A percentile compares a stretch with the other conserved stretches of the same genome.
Conservation (phyloP, 1,284 basidiomycete genomes). For the Cystobasidiaceae sp. region DNA sequence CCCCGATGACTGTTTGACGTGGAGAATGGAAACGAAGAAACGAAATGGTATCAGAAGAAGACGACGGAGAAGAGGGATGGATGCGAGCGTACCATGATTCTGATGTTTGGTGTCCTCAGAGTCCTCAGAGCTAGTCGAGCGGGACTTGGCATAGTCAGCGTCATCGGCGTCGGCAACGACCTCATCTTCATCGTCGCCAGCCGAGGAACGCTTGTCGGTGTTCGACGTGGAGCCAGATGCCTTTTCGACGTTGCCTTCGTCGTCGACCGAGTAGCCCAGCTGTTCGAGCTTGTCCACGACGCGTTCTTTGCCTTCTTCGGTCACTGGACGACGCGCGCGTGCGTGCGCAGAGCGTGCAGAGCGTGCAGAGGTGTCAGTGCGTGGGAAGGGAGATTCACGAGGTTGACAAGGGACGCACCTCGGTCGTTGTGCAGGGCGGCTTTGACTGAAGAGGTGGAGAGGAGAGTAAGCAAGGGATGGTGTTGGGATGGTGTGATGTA, state of each 20-base stretch:
- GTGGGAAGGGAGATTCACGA: neutral
- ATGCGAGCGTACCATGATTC: too few species aligned
- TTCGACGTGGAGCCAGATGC: too few species aligned
- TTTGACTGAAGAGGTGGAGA: neutral
- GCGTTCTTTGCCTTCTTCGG: constrained; percentile 13
- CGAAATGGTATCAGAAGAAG: neutral
- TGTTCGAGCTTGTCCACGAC: constrained; percentile 29
- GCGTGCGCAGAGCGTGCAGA: too few species aligned
- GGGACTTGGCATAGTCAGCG: neutral
- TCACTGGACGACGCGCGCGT: neutral
- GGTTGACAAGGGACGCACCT: neutral
- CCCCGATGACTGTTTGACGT: neutral
- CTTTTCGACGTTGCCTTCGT: constrained; percentile 11
- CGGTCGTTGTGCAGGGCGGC: constrained; percentile 16
- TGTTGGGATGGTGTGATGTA: neutral
- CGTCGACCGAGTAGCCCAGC: constrained; percentile 20
- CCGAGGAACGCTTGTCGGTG: too few species aligned
- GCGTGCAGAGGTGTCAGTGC: neutral
- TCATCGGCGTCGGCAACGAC: neutral
- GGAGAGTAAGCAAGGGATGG: neutral
- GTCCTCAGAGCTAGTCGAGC: too few species aligned
- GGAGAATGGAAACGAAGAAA: neutral
- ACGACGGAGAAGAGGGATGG: neutral
- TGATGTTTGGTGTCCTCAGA: too few species aligned
- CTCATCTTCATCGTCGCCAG: neutral